These are phyloP conservation scores for Blastocystis sp. DNA, from an alignment of 352 stramenopile genomes.

Conservation along the genomic window DNA sequence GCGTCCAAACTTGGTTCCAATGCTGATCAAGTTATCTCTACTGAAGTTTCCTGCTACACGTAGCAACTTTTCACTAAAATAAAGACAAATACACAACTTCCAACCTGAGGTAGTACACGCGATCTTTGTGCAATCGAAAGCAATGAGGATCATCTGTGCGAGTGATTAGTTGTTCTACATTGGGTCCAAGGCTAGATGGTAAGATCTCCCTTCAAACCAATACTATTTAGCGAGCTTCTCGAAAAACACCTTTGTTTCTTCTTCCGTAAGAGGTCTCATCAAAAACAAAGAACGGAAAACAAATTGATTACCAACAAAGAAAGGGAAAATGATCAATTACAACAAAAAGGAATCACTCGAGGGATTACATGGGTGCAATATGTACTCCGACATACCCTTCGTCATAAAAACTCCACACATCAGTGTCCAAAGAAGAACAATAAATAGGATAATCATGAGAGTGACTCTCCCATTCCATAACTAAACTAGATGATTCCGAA, in stretches of 20 bases:
- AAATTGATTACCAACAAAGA: neutral
- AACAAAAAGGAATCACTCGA: neutral
- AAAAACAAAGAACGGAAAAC: neutral
- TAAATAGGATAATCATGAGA: too few relatives aligned
- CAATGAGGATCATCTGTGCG: constrained; percentile 92
- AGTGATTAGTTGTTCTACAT: constrained; percentile 93
- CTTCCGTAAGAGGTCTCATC: constrained; percentile 95
- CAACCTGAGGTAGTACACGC: constrained; percentile 88
- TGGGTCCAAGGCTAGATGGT: constrained; percentile 83
- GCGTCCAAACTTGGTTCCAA: constrained; percentile 95
- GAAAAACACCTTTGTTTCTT: constrained; percentile 95
- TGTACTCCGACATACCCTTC: too few relatives aligned
- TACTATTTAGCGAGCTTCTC: constrained; percentile 90
- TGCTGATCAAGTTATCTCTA: constrained; percentile 88
- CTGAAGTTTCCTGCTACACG: constrained; percentile 89
- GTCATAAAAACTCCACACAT: too few relatives aligned
- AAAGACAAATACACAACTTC: neutral
- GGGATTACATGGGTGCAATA: too few relatives aligned
- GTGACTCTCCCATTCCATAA: too few relatives aligned
- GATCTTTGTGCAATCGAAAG: constrained; percentile 92
- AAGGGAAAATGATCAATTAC: too few relatives aligned
- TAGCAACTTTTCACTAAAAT: constrained; percentile 79
- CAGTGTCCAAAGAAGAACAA: too few relatives aligned
- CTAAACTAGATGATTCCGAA: too few relatives aligned
- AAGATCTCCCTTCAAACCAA: neutral